These are phyloP conservation scores for Aphanomyces euteiches DNA, from an alignment of 352 stramenopile genomes.

Conservation along the genomic window DNA sequence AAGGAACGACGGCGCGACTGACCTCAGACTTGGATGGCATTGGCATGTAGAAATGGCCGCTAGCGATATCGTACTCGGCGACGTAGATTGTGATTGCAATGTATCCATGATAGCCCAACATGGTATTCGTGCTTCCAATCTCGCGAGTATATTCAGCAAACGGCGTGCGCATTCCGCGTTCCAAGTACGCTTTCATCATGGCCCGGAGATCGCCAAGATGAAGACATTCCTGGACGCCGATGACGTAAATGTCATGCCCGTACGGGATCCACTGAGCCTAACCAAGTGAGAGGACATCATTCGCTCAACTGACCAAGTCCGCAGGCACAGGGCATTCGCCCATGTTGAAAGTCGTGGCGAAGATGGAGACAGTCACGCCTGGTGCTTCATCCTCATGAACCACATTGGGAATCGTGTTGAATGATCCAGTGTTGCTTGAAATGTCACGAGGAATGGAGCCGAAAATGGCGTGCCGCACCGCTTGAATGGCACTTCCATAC, in stretches of 20 bases:
- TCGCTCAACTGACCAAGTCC: slow-evolving; percentile 12
- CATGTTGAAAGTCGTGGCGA: slow-evolving; percentile 27
- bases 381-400: not conserved
- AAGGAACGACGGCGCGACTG: not conserved
- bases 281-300: too few relatives aligned
- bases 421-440: too few relatives aligned
- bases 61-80: slow-evolving; percentile 50
- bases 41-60: slow-evolving; percentile 66
- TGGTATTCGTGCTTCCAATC: slow-evolving; percentile 75
- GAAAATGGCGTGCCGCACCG: not conserved
- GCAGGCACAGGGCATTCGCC: slow-evolving; percentile 11
- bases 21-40: slow-evolving; percentile 24
- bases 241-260: slow-evolving; percentile 85
- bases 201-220: slow-evolving; percentile 63
- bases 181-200: slow-evolving; percentile 61
- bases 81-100: slow-evolving; percentile 85
- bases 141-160: slow-evolving; percentile 76
- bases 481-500: slow-evolving; percentile 16
- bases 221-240: slow-evolving; percentile 91
- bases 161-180: slow-evolving; percentile 46
- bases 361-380: slow-evolving; percentile 14
- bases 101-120: slow-evolving; percentile 81
- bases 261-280: slow-evolving; percentile 76
- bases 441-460: not conserved
- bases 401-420: too few relatives aligned